Evolutionary conservation across 768 basidiomycete genomes (phyloP), one percentile per base, ranked within the genome.

Genomic region (Suillus ampliporus): DNA sequence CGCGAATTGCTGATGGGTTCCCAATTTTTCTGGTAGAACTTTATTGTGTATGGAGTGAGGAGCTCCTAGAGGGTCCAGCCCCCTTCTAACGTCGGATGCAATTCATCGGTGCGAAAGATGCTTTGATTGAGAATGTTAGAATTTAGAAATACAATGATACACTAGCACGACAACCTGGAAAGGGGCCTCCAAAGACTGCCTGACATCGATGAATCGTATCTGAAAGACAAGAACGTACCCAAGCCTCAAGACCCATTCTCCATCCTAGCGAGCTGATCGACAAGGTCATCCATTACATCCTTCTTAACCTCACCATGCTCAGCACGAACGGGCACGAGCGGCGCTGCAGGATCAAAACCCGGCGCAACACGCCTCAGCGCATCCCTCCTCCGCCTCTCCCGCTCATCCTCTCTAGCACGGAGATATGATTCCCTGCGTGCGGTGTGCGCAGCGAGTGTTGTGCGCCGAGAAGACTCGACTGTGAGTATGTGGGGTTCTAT

Each of bases 401-500:
- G 92, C 65, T 92, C 92, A n/a, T 91, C 89, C 48, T 89, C 87
- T 28, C 93, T 84, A 3, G 87, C 77, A 19, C 79, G 82, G 21
- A 97, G 80, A 67, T 90, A 87, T 1, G 87, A 85, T 53, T 92
- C 88, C 50, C 91, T 86, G 10, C 89, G 86, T 0, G 87, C 80
- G 3, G 84, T 77, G 64, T 92, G 84, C 1, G 89, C 82, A 0
- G 89, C 82, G 41, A 93, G 82, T 1, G 89, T 88, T 4, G 81
- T 77, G 52, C 89, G 82, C 2, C 93, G 88, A 0, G 92, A 83
- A 0, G 90, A 86, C 71, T 92, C 92, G 44, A 93, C 77, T 2
- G 87, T 85, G 57, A 96, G 75, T 67, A 94, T 81, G 72, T 97
- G 95, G 0, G 89, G 85, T 71, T 99, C 97, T 57, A 99, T 84